phyloP scores from a whole-genome alignment of 73 alveolate genomes.

The Uronychia binucleata region DNA sequence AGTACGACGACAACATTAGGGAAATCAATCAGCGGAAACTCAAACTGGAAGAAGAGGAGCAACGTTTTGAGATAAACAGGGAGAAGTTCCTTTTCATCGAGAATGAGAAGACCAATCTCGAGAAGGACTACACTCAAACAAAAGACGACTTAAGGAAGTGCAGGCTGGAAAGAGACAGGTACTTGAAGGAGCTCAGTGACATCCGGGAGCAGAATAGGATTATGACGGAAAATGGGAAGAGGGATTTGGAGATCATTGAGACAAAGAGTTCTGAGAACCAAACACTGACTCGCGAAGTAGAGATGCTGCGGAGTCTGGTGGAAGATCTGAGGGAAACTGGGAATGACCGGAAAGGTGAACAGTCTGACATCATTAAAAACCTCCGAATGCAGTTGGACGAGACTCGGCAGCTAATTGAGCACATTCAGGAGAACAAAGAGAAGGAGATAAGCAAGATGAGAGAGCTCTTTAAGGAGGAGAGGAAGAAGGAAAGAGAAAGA shows the following conservation, averaged over 20 bases:
- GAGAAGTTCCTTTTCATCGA: slow-evolving; percentile 40
- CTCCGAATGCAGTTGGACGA: slow-evolving; percentile 48
- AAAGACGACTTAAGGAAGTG: slow-evolving; percentile 19
- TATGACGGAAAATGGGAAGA: slow-evolving; percentile 39
- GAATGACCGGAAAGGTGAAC: slow-evolving; percentile 26
- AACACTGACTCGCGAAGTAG: not conserved
- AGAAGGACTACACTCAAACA: slow-evolving; percentile 35
- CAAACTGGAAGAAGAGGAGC: slow-evolving; percentile 62
- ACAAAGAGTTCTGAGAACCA: not conserved
- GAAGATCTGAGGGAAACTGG: not conserved
- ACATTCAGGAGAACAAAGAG: slow-evolving; percentile 9
- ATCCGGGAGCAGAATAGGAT: slow-evolving; percentile 44
- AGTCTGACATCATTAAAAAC: slow-evolving; percentile 33
- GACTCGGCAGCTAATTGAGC: slow-evolving; percentile 22
- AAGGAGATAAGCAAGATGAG: slow-evolving; percentile 42
- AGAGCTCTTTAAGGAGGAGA: slow-evolving; percentile 30
- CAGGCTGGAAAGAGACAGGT: slow-evolving; percentile 28
- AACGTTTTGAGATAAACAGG: slow-evolving; percentile 38
- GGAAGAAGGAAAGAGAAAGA: slow-evolving; percentile 24
- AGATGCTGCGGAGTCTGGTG: slow-evolving; percentile 5
- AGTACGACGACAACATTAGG: slow-evolving; percentile 46
- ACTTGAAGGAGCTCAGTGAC: slow-evolving; percentile 32
- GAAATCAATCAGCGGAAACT: slow-evolving; percentile 41
- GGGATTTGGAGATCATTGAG: slow-evolving; percentile 44
- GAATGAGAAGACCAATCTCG: slow-evolving; percentile 20